phyloP scores from a whole-genome alignment of 495 filamentous ascomycete species.

The Lasiosphaeria ovina region DNA sequence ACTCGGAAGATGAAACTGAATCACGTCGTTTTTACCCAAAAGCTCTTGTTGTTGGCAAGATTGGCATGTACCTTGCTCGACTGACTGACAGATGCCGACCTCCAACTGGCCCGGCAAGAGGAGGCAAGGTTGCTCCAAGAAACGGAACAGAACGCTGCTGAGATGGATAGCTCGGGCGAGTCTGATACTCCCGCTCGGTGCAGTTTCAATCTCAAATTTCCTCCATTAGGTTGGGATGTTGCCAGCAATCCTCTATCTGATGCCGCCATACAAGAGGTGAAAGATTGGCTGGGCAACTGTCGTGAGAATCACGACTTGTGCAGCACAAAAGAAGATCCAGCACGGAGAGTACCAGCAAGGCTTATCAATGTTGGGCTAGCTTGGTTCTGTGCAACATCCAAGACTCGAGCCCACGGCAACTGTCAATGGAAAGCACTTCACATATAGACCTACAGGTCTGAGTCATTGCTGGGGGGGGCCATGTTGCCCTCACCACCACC shows the following conservation, averaged over 20 bases:
- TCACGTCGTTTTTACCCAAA: neutral
- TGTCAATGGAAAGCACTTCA: too few species aligned
- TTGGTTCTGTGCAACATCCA: too few species aligned
- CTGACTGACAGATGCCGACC: neutral
- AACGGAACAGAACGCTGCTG: neutral
- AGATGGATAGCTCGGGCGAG: neutral
- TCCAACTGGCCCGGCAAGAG: neutral
- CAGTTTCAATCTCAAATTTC: neutral
- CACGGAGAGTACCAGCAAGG: too few species aligned
- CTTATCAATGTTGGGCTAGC: too few species aligned
- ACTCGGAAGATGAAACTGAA: neutral
- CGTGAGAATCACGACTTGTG: neutral
- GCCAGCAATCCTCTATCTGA: neutral
- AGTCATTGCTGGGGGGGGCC: too few species aligned
- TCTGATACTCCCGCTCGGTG: neutral
- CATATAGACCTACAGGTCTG: too few species aligned
- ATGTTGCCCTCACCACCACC: too few species aligned
- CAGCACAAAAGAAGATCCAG: neutral
- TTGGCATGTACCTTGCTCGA: neutral
- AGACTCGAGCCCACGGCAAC: too few species aligned
- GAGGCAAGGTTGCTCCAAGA: neutral
- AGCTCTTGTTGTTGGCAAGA: neutral
- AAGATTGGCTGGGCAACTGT: neutral
- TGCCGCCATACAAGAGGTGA: neutral
- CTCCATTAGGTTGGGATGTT: neutral